Evolutionary conservation across 2,329 filamentous ascomycete genomes (phyloP).

Genomic region (Fusarium armeniacum): DNA sequence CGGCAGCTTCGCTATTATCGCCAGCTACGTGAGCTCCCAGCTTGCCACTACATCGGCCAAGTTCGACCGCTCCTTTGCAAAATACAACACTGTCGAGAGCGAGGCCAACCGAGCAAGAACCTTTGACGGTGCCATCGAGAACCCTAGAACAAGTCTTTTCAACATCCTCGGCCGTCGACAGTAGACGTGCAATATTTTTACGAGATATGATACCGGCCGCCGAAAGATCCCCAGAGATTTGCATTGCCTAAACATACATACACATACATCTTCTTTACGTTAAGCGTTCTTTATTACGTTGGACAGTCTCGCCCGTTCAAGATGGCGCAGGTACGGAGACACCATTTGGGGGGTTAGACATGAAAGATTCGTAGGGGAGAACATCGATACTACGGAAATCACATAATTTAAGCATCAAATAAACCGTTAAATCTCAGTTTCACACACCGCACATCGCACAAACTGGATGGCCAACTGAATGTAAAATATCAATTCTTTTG

Average conservation of each 20-base stretch:
- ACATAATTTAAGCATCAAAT: constrained; percentile 31
- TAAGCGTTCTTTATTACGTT: constrained; percentile 41
- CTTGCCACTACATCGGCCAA: constrained; percentile 53
- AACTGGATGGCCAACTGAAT: not conserved
- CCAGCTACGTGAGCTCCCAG: constrained; percentile 53
- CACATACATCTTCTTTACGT: constrained; percentile 28
- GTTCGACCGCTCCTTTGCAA: constrained; percentile 57
- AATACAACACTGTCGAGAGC: constrained; percentile 57
- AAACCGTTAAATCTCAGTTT: constrained; percentile 16
- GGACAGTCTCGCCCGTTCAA: not conserved
- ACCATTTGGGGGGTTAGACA: constrained; percentile 11
- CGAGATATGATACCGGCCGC: not conserved
- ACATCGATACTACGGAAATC: constrained; percentile 37
- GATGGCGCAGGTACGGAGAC: constrained; percentile 6
- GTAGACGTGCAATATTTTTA: constrained; percentile 13
- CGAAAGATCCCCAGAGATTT: not conserved
- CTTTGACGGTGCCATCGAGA: constrained; percentile 53
- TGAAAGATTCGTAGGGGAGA: constrained; percentile 4
- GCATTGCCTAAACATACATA: constrained; percentile 6
- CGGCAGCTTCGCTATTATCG: constrained; percentile 48
- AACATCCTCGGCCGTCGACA: constrained; percentile 55
- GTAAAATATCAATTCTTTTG: constrained; percentile 39
- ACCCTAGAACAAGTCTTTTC: constrained; percentile 55
- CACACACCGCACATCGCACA: too few species aligned
- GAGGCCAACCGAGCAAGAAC: constrained; percentile 53